These are phyloP conservation scores for Termitomyces sp. DNA, from an alignment of 768 basidiomycete species.

Conservation along the genomic window DNA sequence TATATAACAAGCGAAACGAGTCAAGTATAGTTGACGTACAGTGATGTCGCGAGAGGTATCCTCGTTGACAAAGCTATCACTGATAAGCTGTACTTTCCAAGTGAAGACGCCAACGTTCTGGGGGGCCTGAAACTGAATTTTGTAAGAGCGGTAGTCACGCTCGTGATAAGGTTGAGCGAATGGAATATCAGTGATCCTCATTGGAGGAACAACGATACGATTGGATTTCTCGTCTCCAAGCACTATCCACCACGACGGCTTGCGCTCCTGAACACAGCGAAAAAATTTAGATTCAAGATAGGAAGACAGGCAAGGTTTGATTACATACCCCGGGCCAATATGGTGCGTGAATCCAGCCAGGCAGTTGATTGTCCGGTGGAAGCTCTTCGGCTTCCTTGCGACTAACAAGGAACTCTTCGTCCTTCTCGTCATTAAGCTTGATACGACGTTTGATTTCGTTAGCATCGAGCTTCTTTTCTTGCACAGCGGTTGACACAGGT, in stretches of 20 bases:
- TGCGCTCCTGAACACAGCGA: slow-evolving; percentile 56
- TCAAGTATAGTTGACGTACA: slow-evolving; percentile 37
- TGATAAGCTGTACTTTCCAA: slow-evolving; percentile 82
- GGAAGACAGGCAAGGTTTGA: neutral
- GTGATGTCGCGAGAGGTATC: slow-evolving; percentile 67
- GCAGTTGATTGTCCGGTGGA: slow-evolving; percentile 29
- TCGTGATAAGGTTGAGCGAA: slow-evolving; percentile 41
- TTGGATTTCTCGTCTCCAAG: slow-evolving; percentile 84
- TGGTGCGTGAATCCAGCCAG: slow-evolving; percentile 82
- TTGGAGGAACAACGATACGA: slow-evolving; percentile 81
- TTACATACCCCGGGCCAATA: slow-evolving; percentile 80
- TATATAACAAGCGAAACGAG: neutral
- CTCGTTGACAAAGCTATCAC: slow-evolving; percentile 86
- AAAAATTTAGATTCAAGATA: neutral
- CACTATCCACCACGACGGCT: slow-evolving; percentile 89
- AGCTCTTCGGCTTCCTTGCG: slow-evolving; percentile 62
- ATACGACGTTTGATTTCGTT: slow-evolving; percentile 44
- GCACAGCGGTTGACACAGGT: slow-evolving; percentile 30
- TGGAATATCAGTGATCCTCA: slow-evolving; percentile 78
- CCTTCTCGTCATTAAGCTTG: slow-evolving; percentile 52
- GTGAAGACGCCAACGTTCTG: slow-evolving; percentile 77
- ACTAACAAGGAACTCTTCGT: slow-evolving; percentile 64
- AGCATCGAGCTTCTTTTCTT: slow-evolving; percentile 35
- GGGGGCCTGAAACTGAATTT: slow-evolving; percentile 94
- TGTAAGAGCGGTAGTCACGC: slow-evolving; percentile 75